Base-by-base conservation (phyloP, 495 filamentous ascomycete species). In the Rusavskia elegans region DNA sequence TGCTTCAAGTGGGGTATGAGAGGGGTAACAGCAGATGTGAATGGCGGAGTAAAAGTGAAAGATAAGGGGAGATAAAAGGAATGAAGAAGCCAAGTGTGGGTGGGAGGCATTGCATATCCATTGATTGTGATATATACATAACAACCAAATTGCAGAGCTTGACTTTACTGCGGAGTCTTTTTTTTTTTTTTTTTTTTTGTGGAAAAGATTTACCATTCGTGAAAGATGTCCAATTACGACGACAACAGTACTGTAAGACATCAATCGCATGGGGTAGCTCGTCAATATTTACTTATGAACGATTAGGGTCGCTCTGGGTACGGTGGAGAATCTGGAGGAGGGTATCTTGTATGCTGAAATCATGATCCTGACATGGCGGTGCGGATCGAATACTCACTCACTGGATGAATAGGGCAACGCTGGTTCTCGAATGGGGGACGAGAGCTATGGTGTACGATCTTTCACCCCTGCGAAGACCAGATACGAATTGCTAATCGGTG, bases 151-250 rank as follows among this genome's bases (percentile, higher is more conserved):
- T n/a, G n/a, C n/a, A n/a, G n/a, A n/a, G n/a, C n/a, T n/a, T n/a
- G n/a, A n/a, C n/a, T n/a, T n/a, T n/a, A n/a, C n/a, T n/a, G n/a
- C n/a, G n/a, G n/a, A n/a, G n/a, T n/a, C n/a, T n/a, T n/a, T n/a
- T n/a, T n/a, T n/a, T n/a, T n/a, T n/a, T n/a, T n/a, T n/a, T n/a
- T n/a, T n/a, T n/a, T n/a, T n/a, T n/a, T n/a, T n/a, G n/a, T n/a
- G n/a, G n/a, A n/a, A n/a, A n/a, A n/a, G n/a, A n/a, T n/a, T n/a
- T n/a, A n/a, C n/a, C n/a, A n/a, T n/a, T n/a, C n/a, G n/a, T n/a
- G n/a, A n/a, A 55, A 42, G 36, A 62, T 62, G 60, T 62, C 60
- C 37, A 53, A 53, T 27, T 59, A 61, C 58, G 55, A 53, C 50
- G 48, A 59, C 16, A 48, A 56, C 44, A 50, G 54, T 7, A 51